A percentile compares a stretch with the other conserved stretches of the same genome.
phyloP scores from a whole-genome alignment of 1,139 yeast species.

The Suhomyces taliae region DNA sequence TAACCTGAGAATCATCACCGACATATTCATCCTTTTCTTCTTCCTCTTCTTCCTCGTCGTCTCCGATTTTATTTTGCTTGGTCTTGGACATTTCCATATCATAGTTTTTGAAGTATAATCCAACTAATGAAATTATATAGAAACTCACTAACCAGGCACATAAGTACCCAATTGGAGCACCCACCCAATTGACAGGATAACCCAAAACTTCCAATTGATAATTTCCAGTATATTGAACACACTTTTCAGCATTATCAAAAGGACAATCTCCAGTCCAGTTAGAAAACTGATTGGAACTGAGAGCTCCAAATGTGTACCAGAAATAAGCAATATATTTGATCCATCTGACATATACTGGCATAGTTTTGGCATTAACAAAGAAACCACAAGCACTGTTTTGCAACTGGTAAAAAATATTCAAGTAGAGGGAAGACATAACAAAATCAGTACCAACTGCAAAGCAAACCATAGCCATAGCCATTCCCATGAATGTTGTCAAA shows the following conservation, averaged over 20 bases:
- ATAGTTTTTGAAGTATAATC: conserved; percentile 18
- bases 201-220: conserved; percentile 22
- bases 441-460: conserved; percentile 22
- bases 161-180: conserved; percentile 21
- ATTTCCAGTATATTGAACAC: conserved; percentile 22
- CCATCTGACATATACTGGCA: conserved; percentile 30
- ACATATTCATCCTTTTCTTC: conserved; percentile 8
- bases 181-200: conserved; percentile 23
- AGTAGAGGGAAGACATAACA: conserved; percentile 18
- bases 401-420: conserved; percentile 23
- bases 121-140: conserved; percentile 16
- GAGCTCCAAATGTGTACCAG: conserved; percentile 28
- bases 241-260: conserved; percentile 9
- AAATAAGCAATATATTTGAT: conserved; percentile 25
- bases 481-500: conserved; percentile 20
- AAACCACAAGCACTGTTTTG: conserved; percentile 29
- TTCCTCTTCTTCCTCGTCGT: conserved; percentile 18
- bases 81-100: conserved; percentile 22
- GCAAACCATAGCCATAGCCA: conserved; percentile 23
- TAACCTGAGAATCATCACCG: too few relatives aligned
- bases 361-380: conserved; percentile 24
- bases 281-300: conserved; percentile 23
- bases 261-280: conserved; percentile 25
- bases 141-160: conserved; percentile 21
- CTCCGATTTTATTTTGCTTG: conserved; percentile 21